Percentiles rank a stretch among this genome's conserved stretches.
These are phyloP conservation scores for Cladosporium sp. DNA, from an alignment of 2,329 filamentous ascomycete species.

Conservation along the genomic window DNA sequence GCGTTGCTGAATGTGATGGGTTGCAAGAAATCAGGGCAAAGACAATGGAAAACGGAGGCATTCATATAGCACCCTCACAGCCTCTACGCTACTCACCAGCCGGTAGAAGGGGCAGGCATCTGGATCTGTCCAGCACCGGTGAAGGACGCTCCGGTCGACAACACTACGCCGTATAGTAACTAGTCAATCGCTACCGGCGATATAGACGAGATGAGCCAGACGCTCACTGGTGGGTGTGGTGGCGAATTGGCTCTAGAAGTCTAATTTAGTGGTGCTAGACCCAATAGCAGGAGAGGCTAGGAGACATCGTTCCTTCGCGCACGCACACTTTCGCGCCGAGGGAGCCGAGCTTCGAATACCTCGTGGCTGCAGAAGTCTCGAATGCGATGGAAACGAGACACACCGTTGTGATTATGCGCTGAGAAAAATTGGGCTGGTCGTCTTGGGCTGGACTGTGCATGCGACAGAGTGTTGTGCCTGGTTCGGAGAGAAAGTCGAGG, in stretches of 20 bases:
- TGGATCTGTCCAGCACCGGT: conserved; percentile 7
- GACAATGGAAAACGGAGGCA: not conserved
- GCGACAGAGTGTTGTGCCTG: conserved; percentile 1
- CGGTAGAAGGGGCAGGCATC: conserved; percentile 7
- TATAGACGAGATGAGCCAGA: conserved; percentile 10
- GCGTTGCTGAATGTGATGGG: too few species aligned
- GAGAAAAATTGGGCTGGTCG: conserved; percentile 1
- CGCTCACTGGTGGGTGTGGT: not conserved
- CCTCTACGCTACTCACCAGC: conserved; percentile 1
- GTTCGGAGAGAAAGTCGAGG: not conserved
- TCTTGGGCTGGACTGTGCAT: not conserved
- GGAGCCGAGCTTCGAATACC: not conserved
- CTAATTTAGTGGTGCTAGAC: conserved; percentile 10
- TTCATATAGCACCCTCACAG: conserved; percentile 5
- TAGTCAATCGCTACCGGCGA: not conserved
- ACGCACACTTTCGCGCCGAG: too few species aligned
- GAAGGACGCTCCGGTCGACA: not conserved
- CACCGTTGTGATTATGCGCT: not conserved
- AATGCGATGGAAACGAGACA: not conserved
- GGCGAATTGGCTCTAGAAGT: conserved; percentile 4
- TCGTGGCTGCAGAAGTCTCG: not conserved
- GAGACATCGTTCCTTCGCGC: not conserved
- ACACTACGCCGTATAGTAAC: conserved; percentile 8
- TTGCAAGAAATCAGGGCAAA: not conserved
- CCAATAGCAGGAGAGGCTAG: conserved; percentile 8